phyloP scores from a whole-genome alignment of 306 rosid species.

The Sicyos edulis region DNA sequence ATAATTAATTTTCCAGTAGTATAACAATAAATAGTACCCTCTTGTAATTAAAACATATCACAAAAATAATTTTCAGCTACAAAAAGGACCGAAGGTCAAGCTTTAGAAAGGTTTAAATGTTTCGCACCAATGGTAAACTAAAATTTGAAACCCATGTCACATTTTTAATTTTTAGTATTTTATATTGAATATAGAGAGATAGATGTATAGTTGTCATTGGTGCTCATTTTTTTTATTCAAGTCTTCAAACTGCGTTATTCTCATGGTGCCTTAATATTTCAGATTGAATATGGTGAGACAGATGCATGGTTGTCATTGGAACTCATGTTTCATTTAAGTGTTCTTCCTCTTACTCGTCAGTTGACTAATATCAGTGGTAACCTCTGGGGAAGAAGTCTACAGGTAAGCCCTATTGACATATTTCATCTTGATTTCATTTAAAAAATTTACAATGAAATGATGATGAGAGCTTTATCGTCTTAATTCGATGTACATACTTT shows the following conservation, averaged over 20 bases:
- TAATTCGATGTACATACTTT: constrained; percentile 22
- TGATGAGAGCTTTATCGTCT: constrained; percentile 16
- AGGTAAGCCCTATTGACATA: constrained; percentile 45
- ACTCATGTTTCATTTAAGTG: constrained; percentile 94
- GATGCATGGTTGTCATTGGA: constrained; percentile 99
- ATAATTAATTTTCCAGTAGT: not conserved
- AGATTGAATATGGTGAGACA: constrained; percentile 94
- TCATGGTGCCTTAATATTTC: constrained; percentile 28
- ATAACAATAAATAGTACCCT: not conserved
- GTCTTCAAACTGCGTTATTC: not conserved
- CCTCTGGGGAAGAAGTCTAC: constrained; percentile 91
- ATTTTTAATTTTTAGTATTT: constrained; percentile 21
- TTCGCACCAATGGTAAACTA: not conserved
- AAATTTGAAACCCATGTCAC: not conserved
- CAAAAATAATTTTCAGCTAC: not conserved
- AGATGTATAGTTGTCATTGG: constrained; percentile 90
- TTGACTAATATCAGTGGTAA: constrained; percentile 93
- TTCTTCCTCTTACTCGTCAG: constrained; percentile 96
- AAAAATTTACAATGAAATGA: constrained; percentile 21
- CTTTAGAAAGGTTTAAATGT: not conserved
- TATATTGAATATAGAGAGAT: constrained; percentile 87
- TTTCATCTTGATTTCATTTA: constrained; percentile 16
- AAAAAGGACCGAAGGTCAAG: not conserved
- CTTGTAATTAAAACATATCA: not conserved
- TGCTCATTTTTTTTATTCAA: constrained; percentile 69